These are phyloP conservation scores for Amesomyces nigricolor DNA, from an alignment of 2,329 filamentous ascomycete genomes.

Conservation along the genomic window DNA sequence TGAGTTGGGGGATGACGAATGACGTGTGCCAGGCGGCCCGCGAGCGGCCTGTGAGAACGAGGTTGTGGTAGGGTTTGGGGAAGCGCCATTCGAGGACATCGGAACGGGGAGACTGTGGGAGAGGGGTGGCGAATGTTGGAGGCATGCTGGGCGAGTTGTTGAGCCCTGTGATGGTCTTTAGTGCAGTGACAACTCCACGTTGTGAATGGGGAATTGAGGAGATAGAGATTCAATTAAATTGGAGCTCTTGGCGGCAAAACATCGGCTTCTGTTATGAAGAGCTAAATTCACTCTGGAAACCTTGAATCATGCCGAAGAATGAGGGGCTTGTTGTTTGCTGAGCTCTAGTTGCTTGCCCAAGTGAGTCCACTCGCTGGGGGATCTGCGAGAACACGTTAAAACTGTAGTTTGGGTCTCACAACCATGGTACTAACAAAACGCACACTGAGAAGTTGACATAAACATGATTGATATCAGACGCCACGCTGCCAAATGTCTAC, in stretches of 20 bases:
- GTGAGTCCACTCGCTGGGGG: too few relatives aligned
- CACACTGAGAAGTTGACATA: not conserved
- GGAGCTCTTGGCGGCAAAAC: not conserved
- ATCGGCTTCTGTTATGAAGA: not conserved
- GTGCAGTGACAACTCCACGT: not conserved
- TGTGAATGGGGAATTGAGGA: not conserved
- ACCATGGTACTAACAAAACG: too few relatives aligned
- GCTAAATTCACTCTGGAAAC: too few relatives aligned
- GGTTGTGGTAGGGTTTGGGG: constrained; percentile 38
- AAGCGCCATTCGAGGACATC: constrained; percentile 43
- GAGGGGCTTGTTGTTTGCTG: not conserved
- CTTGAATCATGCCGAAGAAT: not conserved
- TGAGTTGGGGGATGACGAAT: constrained; percentile 45
- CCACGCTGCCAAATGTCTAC: constrained; percentile 11
- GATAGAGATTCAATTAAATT: not conserved
- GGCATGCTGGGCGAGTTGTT: constrained; percentile 3
- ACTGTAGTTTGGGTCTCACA: too few relatives aligned
- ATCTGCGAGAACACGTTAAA: too few relatives aligned
- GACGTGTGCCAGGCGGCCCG: constrained; percentile 48
- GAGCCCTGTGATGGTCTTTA: not conserved
- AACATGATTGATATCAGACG: not conserved
- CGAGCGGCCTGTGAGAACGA: constrained; percentile 42
- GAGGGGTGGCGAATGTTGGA: constrained; percentile 37
- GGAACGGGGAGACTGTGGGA: constrained; percentile 40
- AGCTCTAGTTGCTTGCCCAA: too few relatives aligned